phyloP scores from a whole-genome alignment of 179 eudicot species.

The Gypsophila paniculata region DNA sequence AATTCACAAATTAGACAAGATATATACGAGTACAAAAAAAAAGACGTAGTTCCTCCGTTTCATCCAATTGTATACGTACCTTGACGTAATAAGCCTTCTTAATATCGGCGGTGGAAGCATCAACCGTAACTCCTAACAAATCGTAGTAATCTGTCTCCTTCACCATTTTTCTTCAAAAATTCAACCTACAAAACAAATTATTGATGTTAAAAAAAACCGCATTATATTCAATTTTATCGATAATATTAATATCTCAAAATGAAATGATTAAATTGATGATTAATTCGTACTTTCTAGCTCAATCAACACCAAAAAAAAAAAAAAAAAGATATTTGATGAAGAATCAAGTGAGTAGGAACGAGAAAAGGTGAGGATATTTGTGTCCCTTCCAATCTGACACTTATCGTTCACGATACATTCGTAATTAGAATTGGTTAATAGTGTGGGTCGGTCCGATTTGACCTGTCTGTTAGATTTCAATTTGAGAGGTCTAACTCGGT shows the following conservation, averaged over 20 bases:
- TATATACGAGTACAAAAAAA: background rate
- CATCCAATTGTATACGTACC: constrained; percentile 19
- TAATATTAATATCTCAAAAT: background rate
- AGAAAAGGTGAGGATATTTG: too few relatives aligned
- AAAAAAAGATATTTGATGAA: too few relatives aligned
- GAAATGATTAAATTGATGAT: background rate
- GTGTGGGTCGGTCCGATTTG: too few relatives aligned
- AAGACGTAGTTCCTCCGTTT: too few relatives aligned
- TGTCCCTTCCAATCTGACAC: too few relatives aligned
- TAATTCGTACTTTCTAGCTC: background rate
- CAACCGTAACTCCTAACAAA: constrained; percentile 61
- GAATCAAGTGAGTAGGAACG: too few relatives aligned
- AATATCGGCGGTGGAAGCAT: constrained; percentile 67
- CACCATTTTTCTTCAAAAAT: constrained; percentile 60
- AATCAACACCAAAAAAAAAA: too few relatives aligned
- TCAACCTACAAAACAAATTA: constrained; percentile 13
- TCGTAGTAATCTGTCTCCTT: constrained; percentile 87
- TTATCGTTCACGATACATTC: too few relatives aligned
- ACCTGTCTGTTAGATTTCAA: too few relatives aligned
- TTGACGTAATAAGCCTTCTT: constrained; percentile 66
- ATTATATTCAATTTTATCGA: background rate
- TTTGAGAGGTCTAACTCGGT: too few relatives aligned
- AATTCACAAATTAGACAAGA: background rate
- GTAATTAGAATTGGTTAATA: too few relatives aligned
- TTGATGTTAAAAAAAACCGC: background rate